Evolutionary conservation across 2,329 filamentous ascomycete genomes (phyloP), one percentile per base, ranked within the genome.

Genomic region (Magnaporthiopsis incrustans): DNA sequence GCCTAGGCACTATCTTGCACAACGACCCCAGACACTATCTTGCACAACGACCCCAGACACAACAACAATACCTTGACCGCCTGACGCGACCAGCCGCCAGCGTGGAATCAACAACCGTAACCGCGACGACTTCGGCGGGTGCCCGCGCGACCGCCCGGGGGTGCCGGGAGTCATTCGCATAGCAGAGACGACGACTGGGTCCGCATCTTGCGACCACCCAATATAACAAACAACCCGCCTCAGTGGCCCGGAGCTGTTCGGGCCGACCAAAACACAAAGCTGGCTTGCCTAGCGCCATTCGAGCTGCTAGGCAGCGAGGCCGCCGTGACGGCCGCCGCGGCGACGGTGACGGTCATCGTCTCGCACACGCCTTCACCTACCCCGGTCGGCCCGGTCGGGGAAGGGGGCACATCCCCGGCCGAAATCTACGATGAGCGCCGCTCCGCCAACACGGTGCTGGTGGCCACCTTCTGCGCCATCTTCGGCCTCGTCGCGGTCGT

Each of bases 361-460:
- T 18, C 44, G 44, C 44, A 53, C 44, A 53, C 44, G 44, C 44
- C 44, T 22, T 53, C 44, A 22, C 44, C 44, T 6, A 18, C 6
- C 27, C 27, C 27, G 5, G 27, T 30, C 44, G 44, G 44, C n/a
- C n/a, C n/a, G n/a, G n/a, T n/a, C 22, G 44, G 18, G 44, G 44
- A n/a, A 6, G 44, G 22, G 18, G 4, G 44, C 44, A 53, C 59
- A 6, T 26, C 59, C 22, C 32, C 59, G 10, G n/a, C 59, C 32
- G 38, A 33, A 33, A 18, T 22, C 59, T 26, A 26, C 38, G 60
- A 56, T 14, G 60, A 33, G 25, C 60, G 30, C 60, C 35, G 25
- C n/a, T 56, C 38, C n/a, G 60, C 60, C 25, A 62, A 62, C 60
- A 30, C 30, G 15, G 60, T 62, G 60, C 60, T 62, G n/a, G 60